A percentile compares a stretch with the other conserved stretches of the same genome.
These are phyloP conservation scores for Exserohilum rostratum DNA, from an alignment of 2,329 filamentous ascomycete species.

Conservation along the genomic window DNA sequence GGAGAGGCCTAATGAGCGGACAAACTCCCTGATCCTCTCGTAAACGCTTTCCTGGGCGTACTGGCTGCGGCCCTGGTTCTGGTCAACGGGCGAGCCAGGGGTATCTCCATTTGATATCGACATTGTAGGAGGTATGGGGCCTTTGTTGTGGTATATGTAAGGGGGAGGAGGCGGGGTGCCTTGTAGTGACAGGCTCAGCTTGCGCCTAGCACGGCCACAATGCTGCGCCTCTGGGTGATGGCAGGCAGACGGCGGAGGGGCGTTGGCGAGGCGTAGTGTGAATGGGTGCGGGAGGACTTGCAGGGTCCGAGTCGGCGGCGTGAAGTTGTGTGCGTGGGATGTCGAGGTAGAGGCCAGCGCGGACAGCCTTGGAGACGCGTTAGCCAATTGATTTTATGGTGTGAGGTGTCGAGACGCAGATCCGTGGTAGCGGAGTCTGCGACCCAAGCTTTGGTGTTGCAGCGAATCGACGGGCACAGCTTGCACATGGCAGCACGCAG, in stretches of 20 bases:
- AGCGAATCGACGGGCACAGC: conserved; percentile 6
- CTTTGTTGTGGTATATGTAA: neutral
- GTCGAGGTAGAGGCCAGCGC: conserved; percentile 27
- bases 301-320: conserved; percentile 6
- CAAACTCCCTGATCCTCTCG: conserved; percentile 28
- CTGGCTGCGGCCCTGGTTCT: conserved; percentile 8
- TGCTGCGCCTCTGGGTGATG: neutral
- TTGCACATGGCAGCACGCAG: neutral
- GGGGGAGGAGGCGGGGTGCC: neutral
- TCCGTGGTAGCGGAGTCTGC: conserved; percentile 2
- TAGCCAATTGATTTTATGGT: conserved; percentile 5
- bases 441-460: conserved; percentile 8
- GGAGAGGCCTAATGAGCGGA: conserved; percentile 30
- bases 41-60: conserved; percentile 18
- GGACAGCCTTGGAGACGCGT: conserved; percentile 16
- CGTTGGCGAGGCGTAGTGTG: neutral
- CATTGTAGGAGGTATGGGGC: conserved; percentile 14
- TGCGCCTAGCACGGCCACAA: conserved; percentile 1
- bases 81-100: conserved; percentile 4
- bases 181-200: neutral
- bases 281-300: neutral
- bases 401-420: neutral
- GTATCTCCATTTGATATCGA: conserved; percentile 13
- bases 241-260: neutral
- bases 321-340: conserved; percentile 3